These are phyloP conservation scores for Cercospora sp. DNA, from an alignment of 2,329 filamentous ascomycete species.

Conservation along the genomic window DNA sequence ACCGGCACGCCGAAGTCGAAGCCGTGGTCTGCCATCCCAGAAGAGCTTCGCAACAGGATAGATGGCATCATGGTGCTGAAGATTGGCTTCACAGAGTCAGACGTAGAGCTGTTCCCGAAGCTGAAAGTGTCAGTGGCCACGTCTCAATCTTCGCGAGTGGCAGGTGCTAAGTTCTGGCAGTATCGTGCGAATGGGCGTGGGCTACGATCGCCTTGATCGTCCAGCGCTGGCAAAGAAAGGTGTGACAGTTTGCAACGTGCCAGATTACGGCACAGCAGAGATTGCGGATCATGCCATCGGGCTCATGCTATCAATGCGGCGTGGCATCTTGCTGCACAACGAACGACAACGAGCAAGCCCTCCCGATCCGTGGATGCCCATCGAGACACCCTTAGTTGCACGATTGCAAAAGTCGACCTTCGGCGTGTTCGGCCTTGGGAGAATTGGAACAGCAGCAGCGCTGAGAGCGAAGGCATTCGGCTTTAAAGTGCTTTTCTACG, in stretches of 20 bases:
- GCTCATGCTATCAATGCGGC: constrained; percentile 33
- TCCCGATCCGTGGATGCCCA: constrained; percentile 35
- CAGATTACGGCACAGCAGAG: constrained; percentile 38
- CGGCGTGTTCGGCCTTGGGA: constrained; percentile 35
- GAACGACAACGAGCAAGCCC: constrained; percentile 35
- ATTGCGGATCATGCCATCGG: constrained; percentile 38
- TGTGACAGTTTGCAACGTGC: constrained; percentile 36
- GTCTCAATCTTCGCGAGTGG: not conserved
- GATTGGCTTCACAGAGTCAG: constrained; percentile 32
- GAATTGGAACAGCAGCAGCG: constrained; percentile 36
- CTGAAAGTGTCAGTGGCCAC: constrained; percentile 34
- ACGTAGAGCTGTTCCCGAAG: constrained; percentile 34
- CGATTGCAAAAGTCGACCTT: constrained; percentile 33
- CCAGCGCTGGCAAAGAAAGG: constrained; percentile 29
- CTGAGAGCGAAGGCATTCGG: constrained; percentile 38
- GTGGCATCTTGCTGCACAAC: constrained; percentile 36
- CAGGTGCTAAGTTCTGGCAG: constrained; percentile 19
- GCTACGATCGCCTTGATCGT: constrained; percentile 37
- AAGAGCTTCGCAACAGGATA: constrained; percentile 31
- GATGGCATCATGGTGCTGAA: constrained; percentile 37
- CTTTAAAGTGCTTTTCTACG: constrained; percentile 37
- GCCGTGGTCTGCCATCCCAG: constrained; percentile 35
- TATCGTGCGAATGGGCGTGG: constrained; percentile 38
- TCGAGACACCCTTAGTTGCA: constrained; percentile 34
- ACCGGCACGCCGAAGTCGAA: constrained; percentile 26